Base-by-base conservation (phyloP, 495 filamentous ascomycete genomes). In the Oidiodendron maius region DNA sequence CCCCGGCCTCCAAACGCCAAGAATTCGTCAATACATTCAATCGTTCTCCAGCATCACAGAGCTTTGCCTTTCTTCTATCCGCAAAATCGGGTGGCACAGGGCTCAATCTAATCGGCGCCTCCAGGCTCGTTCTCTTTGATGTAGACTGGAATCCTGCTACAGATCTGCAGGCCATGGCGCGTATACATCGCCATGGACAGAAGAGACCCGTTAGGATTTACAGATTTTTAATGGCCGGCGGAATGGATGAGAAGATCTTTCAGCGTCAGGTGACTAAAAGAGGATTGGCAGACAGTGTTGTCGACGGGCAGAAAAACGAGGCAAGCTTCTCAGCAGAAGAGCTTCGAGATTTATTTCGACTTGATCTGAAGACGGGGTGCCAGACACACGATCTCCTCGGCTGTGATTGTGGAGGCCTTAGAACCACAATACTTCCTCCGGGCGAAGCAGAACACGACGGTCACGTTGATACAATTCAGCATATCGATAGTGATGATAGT, bases 101-200 rank as follows among this genome's bases (percentile, higher is more conserved):
- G 3, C 72, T 91, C 36, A 91, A 91, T 60, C 75, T 91, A 3
- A 83, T 87, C 49, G 86, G 86, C 17, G 86, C 86, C 3, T 85
- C 81, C 17, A 73, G 86, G 10, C 75, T 91, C 0, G 69, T 90
- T 6, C 76, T 91, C 2, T 90, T 89, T 57, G 86, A 91, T 54
- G 75, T 86, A 4, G 86, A 90, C 63, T 91, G 86, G 86, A 91
- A 91, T 55, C 86, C 86, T 1, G 81, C 83, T 6, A 89, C 83
- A 2, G 86, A 91, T 55, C 68, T 83, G 16, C 86, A 91, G 60
- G 86, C 86, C n/a, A 90, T 91, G 87, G 86, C 86, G 2, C 77
- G 86, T 3, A 85, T 91, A 40, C 86, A 90, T 60, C 74, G 86
- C 23, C 86, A 89, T 53, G 86, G 86, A 13, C 86, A 91, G 58